Conservation (phyloP, 108 stramenopile genomes). For the Pseudonitzschia multiseries region DNA sequence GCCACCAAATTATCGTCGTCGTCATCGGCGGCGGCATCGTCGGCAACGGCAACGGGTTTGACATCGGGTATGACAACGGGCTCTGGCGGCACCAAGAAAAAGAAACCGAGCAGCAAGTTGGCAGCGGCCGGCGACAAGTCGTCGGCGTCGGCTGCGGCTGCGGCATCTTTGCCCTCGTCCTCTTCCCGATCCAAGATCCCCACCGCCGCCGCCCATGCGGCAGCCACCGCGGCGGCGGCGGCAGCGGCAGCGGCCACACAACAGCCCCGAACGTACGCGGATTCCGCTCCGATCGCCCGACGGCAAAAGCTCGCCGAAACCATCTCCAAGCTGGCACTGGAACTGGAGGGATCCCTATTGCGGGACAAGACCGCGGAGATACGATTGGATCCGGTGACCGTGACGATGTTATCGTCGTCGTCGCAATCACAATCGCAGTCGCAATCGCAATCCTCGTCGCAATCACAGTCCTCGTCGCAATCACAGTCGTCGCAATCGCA, state of each 20-base stretch:
- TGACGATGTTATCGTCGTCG: no score
- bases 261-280: slow-evolving; percentile 35
- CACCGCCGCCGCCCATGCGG: no score
- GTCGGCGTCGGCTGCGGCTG: background rate
- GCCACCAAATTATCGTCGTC: no score
- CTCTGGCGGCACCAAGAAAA: background rate
- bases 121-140: background rate
- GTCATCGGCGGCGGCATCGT: no score
- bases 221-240: no score
- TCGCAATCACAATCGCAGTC: no score
- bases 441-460: no score
- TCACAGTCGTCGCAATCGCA: no score
- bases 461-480: no score
- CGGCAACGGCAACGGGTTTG: background rate
- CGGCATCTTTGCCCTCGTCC: background rate
- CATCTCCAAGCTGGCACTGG: slow-evolving; percentile 22
- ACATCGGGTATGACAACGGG: no score
- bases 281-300: slow-evolving; percentile 32
- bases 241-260: slow-evolving; percentile 10
- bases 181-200: background rate
- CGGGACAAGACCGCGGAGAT: background rate
- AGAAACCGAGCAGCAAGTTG: no score
- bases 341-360: slow-evolving; percentile 16
- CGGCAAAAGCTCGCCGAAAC: slow-evolving; percentile 37
- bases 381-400: slow-evolving; percentile 7